Percentiles rank a stretch among this genome's conserved stretches.
phyloP scores from a whole-genome alignment of 495 filamentous ascomycete species.

The Daldinia decipiens region DNA sequence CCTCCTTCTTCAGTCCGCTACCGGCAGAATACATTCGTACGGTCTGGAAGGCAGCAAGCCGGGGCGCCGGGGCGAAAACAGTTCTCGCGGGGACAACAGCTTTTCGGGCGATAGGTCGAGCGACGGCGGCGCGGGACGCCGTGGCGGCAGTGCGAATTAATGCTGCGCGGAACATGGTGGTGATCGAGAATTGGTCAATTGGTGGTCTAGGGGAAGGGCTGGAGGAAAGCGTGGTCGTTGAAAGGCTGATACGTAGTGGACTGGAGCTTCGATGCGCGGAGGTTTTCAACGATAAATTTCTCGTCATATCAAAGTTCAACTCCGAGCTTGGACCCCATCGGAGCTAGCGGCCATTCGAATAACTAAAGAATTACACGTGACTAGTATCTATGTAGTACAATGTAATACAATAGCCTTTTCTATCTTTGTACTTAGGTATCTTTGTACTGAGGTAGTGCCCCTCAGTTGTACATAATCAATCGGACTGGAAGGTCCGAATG shows the following conservation, averaged over 20 bases:
- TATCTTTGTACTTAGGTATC: not conserved
- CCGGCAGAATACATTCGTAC: slow-evolving; percentile 87
- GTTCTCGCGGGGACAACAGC: slow-evolving; percentile 61
- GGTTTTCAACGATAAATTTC: slow-evolving; percentile 41
- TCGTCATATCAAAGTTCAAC: slow-evolving; percentile 39
- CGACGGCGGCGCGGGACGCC: slow-evolving; percentile 59
- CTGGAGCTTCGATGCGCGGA: slow-evolving; percentile 25
- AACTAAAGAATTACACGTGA: slow-evolving; percentile 1
- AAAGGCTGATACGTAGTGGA: slow-evolving; percentile 9
- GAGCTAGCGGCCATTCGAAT: slow-evolving; percentile 41
- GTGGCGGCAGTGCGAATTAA: slow-evolving; percentile 72
- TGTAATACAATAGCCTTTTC: too few species aligned
- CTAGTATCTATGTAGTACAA: too few species aligned
- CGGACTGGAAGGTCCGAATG: not conserved
- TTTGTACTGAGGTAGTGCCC: not conserved
- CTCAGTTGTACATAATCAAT: not conserved
- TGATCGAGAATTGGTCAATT: slow-evolving; percentile 41
- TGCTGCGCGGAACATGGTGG: slow-evolving; percentile 85
- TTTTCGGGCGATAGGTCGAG: slow-evolving; percentile 67
- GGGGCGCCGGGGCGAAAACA: slow-evolving; percentile 65
- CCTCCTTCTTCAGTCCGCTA: slow-evolving; percentile 77
- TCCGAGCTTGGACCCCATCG: slow-evolving; percentile 37
- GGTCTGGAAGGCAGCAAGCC: slow-evolving; percentile 63
- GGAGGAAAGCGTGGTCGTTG: slow-evolving; percentile 10
- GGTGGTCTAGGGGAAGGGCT: slow-evolving; percentile 9